Base-by-base conservation (phyloP, 805 yeast genomes). In the Lipomyces yamanashiensis region DNA sequence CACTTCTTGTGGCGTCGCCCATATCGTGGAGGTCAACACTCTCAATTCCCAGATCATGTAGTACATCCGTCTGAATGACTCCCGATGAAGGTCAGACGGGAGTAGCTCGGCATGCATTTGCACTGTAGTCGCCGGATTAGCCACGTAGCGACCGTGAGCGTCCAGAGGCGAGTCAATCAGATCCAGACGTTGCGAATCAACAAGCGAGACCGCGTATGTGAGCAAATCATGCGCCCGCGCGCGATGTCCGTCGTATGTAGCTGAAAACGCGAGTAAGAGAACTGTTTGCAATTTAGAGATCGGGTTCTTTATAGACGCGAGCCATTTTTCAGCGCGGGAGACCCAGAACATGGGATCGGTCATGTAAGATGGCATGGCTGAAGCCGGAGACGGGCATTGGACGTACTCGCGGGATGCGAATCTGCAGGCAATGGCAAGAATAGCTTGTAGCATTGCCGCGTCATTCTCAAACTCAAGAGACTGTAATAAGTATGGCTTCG, bases 311-410 rank as follows among this genome's bases (percentile, higher is more conserved):
- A 59, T 40, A 23, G 44, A 21, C 17, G 54, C 7, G 5, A 45
- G 34, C 67, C 68, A 63, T 28, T 63, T 63, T 57, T 65, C 68
- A n/a, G 67, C 49, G 7, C 68, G 53, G 7, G 66, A 41, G 9
- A 54, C 49, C 68, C 68, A 65, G 56, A 63, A 65, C 68, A 63
- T 62, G 9, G 68, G 67, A 44, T 64, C 68, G 8, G 57, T 41
- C 47, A 57, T 41, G 37, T 64, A 61, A 15, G 56, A 49, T 21
- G 61, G 61, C 36, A 59, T 23, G 19, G 40, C 21, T 4, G 33
- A 8, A 1, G 19, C 28, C 13, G 36, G 56, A 9, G 48, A 28
- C 13, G 49, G 36, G 23, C 8, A 19, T 7, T 37, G 28, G 5
- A 9, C 23, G 7, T 19, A 28, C 19, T 34, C 41, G 15, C 40